Base-by-base conservation (phyloP, 75 land plant species). In the Sequoia sempervirens region DNA sequence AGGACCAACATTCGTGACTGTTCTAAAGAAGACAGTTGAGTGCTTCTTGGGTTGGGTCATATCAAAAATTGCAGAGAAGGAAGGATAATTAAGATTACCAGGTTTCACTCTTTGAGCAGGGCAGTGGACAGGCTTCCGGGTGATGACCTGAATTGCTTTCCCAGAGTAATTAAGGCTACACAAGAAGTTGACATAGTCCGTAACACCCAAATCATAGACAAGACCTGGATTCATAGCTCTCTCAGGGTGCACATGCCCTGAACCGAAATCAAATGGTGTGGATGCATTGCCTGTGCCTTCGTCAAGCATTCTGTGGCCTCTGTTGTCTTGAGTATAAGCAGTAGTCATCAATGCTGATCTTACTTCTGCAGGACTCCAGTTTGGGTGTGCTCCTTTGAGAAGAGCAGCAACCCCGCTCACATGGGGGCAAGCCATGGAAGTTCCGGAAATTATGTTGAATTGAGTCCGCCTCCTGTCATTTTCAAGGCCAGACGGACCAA, bases 321-420 rank as follows among this genome's bases (percentile, higher is more conserved):
- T 36, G 66, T 96, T 89, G 84, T 97, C 95, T 37, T 40, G n/a
- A 6, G 86, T 26, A 8, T 73, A 86, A 6, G 97, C 95, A 5
- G 99, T 95, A 26, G 99, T 96, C 97, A 96, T 95, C 88, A 96
- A 85, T 4, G 99, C 97, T 10, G 99, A 96, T 56, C 93, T 66
- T 45, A 95, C 89, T 40, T 88, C 90, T 12, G 96, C 93, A 8
- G 97, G 97, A 50, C 90, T 89, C 99, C 99, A 96, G n/a, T 83
- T 75, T 17, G 95, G 99, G 78, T 95, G 94, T 17, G 93, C 93
- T 0, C 92, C 90, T 81, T 90, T 92, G 7, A 96, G 88, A 86
- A 96, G 88, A 2, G 97, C 97, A 14, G 94, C 95, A 8, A 94
- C 92, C 12, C 98, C 98, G 72, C 90, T 86, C 2, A 93, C 95